These are phyloP conservation scores for Hypholoma sublateritium DNA, from an alignment of 768 basidiomycete genomes.

Conservation along the genomic window DNA sequence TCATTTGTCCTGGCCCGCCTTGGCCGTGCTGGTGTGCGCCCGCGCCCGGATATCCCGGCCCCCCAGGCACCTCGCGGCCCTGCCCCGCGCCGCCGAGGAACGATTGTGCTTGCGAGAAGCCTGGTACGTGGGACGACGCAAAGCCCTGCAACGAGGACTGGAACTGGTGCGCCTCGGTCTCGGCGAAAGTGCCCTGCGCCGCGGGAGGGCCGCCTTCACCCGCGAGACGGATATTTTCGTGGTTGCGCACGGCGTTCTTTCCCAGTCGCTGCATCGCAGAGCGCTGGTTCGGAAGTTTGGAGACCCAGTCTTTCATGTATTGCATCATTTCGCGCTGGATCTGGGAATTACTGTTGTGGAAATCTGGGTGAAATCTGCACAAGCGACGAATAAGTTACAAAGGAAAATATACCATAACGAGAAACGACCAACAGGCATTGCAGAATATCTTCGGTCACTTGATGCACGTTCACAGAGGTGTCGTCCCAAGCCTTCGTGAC, in stretches of 20 bases:
- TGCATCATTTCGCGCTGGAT: constrained; percentile 79
- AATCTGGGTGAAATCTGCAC: constrained; percentile 80
- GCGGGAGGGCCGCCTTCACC: constrained; percentile 50
- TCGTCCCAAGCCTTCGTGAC: constrained; percentile 86
- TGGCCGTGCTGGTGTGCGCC: not conserved
- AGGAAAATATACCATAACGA: not conserved
- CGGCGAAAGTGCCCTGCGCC: constrained; percentile 48
- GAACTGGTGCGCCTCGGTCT: constrained; percentile 45
- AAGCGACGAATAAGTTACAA: not conserved
- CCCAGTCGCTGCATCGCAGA: constrained; percentile 55
- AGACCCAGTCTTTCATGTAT: constrained; percentile 63
- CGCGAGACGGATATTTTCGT: constrained; percentile 63
- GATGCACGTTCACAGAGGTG: constrained; percentile 52
- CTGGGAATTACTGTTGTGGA: constrained; percentile 60
- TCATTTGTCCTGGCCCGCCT: not conserved
- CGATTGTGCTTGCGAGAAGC: constrained; percentile 42
- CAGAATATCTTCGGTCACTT: constrained; percentile 60
- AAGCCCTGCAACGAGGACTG: constrained; percentile 51
- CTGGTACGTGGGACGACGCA: constrained; percentile 42
- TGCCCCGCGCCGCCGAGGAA: constrained; percentile 30
- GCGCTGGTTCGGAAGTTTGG: constrained; percentile 43
- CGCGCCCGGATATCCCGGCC: constrained; percentile 8
- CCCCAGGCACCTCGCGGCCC: constrained; percentile 25
- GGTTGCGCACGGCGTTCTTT: constrained; percentile 68
- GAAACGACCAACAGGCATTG: constrained; percentile 56